Evolutionary conservation across 2,329 filamentous ascomycete species (phyloP), one percentile per base, ranked within the genome.

Genomic region (Talaromyces sp.): DNA sequence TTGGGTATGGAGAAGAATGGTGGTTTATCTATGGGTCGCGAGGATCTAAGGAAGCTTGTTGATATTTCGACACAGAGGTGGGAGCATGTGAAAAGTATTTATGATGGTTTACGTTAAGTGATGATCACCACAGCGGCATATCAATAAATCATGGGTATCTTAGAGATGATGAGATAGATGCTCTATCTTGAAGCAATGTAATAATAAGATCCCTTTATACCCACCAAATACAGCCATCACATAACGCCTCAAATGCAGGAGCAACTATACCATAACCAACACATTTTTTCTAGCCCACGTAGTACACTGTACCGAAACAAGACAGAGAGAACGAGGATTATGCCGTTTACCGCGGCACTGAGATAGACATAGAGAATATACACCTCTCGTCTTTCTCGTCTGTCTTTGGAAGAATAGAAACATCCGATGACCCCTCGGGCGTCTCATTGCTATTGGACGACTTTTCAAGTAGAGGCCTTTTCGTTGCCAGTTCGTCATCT

Each of bases 1-100:
- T 70, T 92, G 69, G 86, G 85, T 59, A 84, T 98, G 67, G 92
- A 95, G 72, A 98, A 97, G 83, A 87, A 85, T 68, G 95, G 95
- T 11, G 95, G 94, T 7, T 86, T 86, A 10, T 82, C 87, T 8
- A 80, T 95, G 43, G 90, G 88, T 8, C 85, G 83, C 27, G 83
- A 87, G 65, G 80, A 88, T 66, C 82, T 93, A 74, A 85, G 79
- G 68, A 80, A 83, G 47, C 81, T 92, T 69, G 82, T 89, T 8
- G 79, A 79, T 33, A 75, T 87, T 62, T 88, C 90, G 1, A 83
- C 85, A 68, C 81, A 82, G 67, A 85, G 90, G 71, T 94, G 91
- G 85, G 80, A 82, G 52, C 84, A 89, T 69, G 84, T 84, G 74
- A 77, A 83, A 74, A 45, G 73, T 75, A 77, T 80, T 68, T 69